These are phyloP conservation scores for Penicillium cataractarum DNA, from an alignment of 495 filamentous ascomycete genomes.

Conservation along the genomic window DNA sequence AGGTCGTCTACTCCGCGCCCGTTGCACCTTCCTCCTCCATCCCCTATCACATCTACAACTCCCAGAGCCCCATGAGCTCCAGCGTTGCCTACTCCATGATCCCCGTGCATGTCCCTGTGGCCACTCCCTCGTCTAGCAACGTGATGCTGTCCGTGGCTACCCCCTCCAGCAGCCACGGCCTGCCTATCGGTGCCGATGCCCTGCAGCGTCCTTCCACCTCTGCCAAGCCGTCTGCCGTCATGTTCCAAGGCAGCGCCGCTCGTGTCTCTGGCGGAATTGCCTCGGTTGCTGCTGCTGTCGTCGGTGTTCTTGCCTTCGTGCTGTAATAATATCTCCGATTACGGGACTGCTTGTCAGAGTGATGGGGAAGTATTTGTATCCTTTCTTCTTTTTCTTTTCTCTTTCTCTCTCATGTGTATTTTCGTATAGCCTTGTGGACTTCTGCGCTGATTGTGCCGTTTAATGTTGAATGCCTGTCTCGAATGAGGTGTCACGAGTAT, in stretches of 20 bases:
- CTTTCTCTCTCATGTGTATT: slow-evolving; percentile 6
- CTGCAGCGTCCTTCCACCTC: slow-evolving; percentile 20
- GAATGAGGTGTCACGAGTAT: slow-evolving; percentile 17
- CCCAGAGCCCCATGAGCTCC: slow-evolving; percentile 19
- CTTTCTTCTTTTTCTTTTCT: background rate
- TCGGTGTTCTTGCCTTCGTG: slow-evolving; percentile 39
- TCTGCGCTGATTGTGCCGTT: slow-evolving; percentile 6
- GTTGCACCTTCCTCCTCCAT: slow-evolving; percentile 12
- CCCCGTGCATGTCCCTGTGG: slow-evolving; percentile 38
- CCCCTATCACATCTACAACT: slow-evolving; percentile 14
- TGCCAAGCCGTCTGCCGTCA: slow-evolving; percentile 18
- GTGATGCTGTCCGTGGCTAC: slow-evolving; percentile 16
- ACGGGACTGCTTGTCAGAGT: slow-evolving; percentile 4
- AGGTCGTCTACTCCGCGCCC: slow-evolving; percentile 14
- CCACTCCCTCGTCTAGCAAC: slow-evolving; percentile 18
- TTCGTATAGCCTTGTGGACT: slow-evolving; percentile 18
- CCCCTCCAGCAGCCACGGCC: slow-evolving; percentile 5
- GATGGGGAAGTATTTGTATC: slow-evolving; percentile 3
- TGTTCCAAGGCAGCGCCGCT: slow-evolving; percentile 36
- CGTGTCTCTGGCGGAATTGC: slow-evolving; percentile 33
- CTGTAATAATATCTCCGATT: slow-evolving; percentile 25
- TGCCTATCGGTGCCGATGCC: slow-evolving; percentile 21
- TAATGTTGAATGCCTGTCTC: slow-evolving; percentile 22
- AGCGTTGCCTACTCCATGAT: slow-evolving; percentile 30
- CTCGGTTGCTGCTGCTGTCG: slow-evolving; percentile 32